phyloP scores from a whole-genome alignment of 2,329 filamentous ascomycete species.

The Monilinia fructicola region DNA sequence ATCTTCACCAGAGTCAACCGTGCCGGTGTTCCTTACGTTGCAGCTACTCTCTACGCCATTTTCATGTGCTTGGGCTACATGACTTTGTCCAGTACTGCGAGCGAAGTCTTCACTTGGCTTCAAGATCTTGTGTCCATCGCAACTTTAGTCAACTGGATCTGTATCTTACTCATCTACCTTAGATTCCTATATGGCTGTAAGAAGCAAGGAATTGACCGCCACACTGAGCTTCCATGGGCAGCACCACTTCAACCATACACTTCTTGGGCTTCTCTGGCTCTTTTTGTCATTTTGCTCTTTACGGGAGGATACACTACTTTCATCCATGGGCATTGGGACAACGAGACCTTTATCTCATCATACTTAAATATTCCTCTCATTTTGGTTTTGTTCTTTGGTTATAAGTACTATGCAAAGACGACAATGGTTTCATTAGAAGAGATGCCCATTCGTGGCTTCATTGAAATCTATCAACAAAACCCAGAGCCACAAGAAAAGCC shows the following conservation, averaged over 20 bases:
- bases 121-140: constrained; percentile 61
- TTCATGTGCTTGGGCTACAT: constrained; percentile 67
- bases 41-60: constrained; percentile 53
- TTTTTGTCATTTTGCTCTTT: constrained; percentile 64
- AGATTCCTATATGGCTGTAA: constrained; percentile 55
- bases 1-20: constrained; percentile 55
- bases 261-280: constrained; percentile 59
- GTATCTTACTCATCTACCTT: constrained; percentile 60
- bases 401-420: constrained; percentile 55
- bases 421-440: constrained; percentile 44
- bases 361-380: constrained; percentile 54
- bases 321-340: constrained; percentile 57
- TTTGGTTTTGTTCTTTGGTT: constrained; percentile 47
- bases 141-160: constrained; percentile 62
- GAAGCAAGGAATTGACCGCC: constrained; percentile 52
- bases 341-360: constrained; percentile 58
- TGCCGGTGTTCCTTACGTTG: constrained; percentile 56
- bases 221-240: constrained; percentile 54
- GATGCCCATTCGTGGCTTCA: constrained; percentile 43
- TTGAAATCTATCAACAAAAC: constrained; percentile 42
- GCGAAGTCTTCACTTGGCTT: constrained; percentile 67
- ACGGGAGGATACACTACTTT: constrained; percentile 69
- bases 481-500: constrained; percentile 41
- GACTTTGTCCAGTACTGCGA: constrained; percentile 56
- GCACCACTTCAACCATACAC: constrained; percentile 50